These are phyloP conservation scores for Pluteus cervinus DNA, from an alignment of 768 basidiomycete genomes.

Conservation along the genomic window DNA sequence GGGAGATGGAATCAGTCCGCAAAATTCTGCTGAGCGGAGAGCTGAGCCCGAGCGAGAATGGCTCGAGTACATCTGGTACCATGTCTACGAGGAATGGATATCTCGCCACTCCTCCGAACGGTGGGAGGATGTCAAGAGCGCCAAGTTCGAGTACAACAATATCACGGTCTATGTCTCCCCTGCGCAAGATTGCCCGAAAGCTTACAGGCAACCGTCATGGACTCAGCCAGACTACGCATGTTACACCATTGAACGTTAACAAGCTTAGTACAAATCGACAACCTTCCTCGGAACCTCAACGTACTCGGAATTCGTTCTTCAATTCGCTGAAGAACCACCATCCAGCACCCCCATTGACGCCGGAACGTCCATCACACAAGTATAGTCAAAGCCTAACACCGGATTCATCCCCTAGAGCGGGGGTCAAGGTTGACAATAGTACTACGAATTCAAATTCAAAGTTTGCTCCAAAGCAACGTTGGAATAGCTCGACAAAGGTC, in stretches of 20 bases:
- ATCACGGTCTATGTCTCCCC: constrained; percentile 75
- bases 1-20: constrained; percentile 72
- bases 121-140: constrained; percentile 33
- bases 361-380: constrained; percentile 58
- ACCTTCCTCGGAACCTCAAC: constrained; percentile 52
- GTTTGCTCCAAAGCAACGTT: constrained; percentile 39
- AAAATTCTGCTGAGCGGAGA: constrained; percentile 50
- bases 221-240: constrained; percentile 27
- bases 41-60: constrained; percentile 53
- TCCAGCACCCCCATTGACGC: constrained; percentile 41
- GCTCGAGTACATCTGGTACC: constrained; percentile 61
- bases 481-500: constrained; percentile 84
- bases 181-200: constrained; percentile 71
- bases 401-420: constrained; percentile 54
- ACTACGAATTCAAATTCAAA: constrained; percentile 32
- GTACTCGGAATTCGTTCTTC: constrained; percentile 35
- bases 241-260: constrained; percentile 43
- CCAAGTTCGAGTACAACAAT: constrained; percentile 49
- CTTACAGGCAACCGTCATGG: constrained; percentile 39
- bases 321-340: constrained; percentile 40
- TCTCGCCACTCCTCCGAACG: constrained; percentile 60
- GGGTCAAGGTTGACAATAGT: constrained; percentile 30
- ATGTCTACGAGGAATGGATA: constrained; percentile 50
- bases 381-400: constrained; percentile 69
- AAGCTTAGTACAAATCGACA: constrained; percentile 32